Evolutionary conservation across 352 stramenopile species (phyloP), one percentile per base, ranked within the genome.

Genomic region (Globisporangium canariense): DNA sequence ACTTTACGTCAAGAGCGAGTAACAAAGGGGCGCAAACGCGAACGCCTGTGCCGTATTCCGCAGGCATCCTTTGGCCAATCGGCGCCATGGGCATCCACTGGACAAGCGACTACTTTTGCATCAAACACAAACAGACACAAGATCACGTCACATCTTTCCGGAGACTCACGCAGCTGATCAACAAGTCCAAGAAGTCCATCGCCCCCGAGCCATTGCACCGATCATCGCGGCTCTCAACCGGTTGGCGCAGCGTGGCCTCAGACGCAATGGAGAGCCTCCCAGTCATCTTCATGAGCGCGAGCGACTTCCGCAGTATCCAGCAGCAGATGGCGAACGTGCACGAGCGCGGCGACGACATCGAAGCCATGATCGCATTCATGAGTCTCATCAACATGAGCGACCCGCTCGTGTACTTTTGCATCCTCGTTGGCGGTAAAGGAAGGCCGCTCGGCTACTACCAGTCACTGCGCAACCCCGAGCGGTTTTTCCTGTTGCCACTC

Each of bases 331-430:
- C 52, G 25, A 18, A 9, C 14, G 40, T 45, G 9, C 32, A 64
- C 46, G 34, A 64, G 6, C 58, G 58, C 32, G 36, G 46, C 16
- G 58, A 64, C 58, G 46, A 64, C 58, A 22, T 67, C 8, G 52
- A 60, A 32, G 50, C 61, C 41, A 25, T 41, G 32, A 60, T 77
- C 10, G 69, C 74, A 0, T 74, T 80, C 41, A 77, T 79, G 65
- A 83, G 77, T 36, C 55, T 76, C 13, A 70, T 78, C 7, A 18
- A 75, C 8, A 72, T 83, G 73, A 83, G 73, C 25, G 73, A 80
- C 38, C 75, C 75, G 3, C 49, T 83, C 7, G 70, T 76, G 20
- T 79, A 70, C 52, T 58, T 73, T 36, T 67, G 50, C 6, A 28
- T 69, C 28, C 7, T 58, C 30, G 32, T 43, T 9, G 47, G 51